Evolutionary conservation across 352 stramenopile species (phyloP).

Genomic region (Pythium pyrilobum): DNA sequence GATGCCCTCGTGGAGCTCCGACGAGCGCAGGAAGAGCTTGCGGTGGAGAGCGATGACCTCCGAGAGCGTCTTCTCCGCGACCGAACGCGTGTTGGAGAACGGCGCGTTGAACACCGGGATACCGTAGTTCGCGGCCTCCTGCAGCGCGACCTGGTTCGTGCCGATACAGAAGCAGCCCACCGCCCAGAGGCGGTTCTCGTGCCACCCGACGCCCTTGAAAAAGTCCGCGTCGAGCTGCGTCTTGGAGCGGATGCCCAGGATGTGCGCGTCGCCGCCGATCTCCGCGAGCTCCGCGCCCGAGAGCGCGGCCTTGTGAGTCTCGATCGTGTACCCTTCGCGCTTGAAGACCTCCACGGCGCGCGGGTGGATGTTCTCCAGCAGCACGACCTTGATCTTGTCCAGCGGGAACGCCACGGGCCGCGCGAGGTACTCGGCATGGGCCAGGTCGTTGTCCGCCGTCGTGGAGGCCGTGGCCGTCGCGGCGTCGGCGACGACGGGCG

Average conservation of each 20-base stretch:
- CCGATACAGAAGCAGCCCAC: constrained; percentile 83
- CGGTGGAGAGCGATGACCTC: constrained; percentile 79
- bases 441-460: constrained; percentile 10
- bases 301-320: constrained; percentile 73
- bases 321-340: constrained; percentile 68
- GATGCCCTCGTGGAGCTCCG: constrained; percentile 64
- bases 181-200: constrained; percentile 72
- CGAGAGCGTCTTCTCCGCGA: constrained; percentile 79
- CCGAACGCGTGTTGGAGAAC: constrained; percentile 84
- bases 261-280: constrained; percentile 66
- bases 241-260: constrained; percentile 80
- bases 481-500: constrained; percentile 4
- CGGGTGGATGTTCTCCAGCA: constrained; percentile 83
- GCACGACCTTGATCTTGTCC: constrained; percentile 79
- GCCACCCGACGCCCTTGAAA: constrained; percentile 73
- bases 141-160: constrained; percentile 75
- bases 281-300: constrained; percentile 69
- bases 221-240: constrained; percentile 74
- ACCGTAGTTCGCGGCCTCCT: constrained; percentile 44
- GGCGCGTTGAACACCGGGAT: constrained; percentile 84
- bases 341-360: constrained; percentile 70
- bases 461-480: constrained; percentile 8
- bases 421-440: constrained; percentile 37
- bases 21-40: constrained; percentile 78
- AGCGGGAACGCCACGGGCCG: constrained; percentile 71